A percentile compares a stretch with the other conserved stretches of the same genome.
These are phyloP conservation scores for Acanthamoeba castellanii DNA, from an alignment of 208 protist species.

Conservation along the genomic window DNA sequence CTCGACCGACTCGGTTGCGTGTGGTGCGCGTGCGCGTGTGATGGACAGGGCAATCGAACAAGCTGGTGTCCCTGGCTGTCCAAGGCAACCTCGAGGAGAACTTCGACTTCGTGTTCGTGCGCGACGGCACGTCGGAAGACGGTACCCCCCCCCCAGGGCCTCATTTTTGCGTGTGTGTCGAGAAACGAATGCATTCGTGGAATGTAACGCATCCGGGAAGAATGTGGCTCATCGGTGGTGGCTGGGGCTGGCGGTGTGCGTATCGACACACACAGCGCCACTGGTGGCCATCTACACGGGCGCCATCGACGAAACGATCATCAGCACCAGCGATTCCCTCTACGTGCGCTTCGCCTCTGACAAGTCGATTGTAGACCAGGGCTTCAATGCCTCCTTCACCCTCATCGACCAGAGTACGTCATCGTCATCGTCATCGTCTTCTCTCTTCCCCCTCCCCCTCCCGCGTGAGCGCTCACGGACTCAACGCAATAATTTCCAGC, in stretches of 20 bases:
- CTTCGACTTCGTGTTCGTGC: constrained; percentile 33
- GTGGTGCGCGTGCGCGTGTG: no score
- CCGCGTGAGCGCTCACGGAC: no score
- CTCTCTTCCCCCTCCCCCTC: no score
- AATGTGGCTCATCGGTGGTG: no score
- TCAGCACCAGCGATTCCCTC: background rate
- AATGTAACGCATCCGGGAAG: no score
- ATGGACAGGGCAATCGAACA: background rate
- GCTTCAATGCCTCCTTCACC: background rate
- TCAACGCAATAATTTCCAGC: background rate
- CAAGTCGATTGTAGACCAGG: background rate
- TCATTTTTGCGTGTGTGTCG: no score
- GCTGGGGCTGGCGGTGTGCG: background rate
- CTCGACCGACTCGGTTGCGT: background rate
- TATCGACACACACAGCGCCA: background rate
- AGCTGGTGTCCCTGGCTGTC: background rate
- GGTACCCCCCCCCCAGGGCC: background rate
- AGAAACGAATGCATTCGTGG: no score
- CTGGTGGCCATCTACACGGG: constrained; percentile 21
- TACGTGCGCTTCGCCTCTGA: background rate
- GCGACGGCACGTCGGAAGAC: background rate
- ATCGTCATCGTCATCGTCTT: no score
- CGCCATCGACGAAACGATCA: background rate
- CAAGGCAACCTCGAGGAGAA: background rate
- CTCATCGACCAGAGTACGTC: background rate